These are phyloP conservation scores for Ziziphus jujuba DNA, from an alignment of 306 rosid species.

Conservation along the genomic window DNA sequence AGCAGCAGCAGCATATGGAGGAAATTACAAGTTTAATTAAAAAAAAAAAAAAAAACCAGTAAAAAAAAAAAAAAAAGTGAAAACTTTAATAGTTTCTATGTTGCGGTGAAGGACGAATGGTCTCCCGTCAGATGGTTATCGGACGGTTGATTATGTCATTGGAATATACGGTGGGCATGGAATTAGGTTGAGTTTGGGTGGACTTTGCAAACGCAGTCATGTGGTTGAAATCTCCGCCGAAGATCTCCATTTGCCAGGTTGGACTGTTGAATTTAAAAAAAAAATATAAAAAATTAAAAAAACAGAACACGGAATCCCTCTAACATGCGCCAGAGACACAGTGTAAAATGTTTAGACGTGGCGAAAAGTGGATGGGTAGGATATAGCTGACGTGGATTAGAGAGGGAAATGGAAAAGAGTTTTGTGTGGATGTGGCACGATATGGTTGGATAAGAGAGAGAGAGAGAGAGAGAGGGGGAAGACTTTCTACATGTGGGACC, in stretches of 20 bases:
- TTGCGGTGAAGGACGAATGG: no score
- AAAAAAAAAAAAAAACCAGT: neutral
- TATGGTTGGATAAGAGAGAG: neutral
- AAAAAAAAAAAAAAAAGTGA: neutral
- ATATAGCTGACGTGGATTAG: neutral
- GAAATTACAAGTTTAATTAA: neutral
- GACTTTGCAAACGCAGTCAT: slow-evolving; percentile 39
- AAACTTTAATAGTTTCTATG: no score
- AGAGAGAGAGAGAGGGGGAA: no score
- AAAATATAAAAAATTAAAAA: no score
- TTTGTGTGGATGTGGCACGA: neutral
- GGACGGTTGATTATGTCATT: slow-evolving; percentile 28
- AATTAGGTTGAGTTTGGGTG: neutral
- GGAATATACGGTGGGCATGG: slow-evolving; percentile 22
- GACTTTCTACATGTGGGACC: no score
- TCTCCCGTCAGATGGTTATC: slow-evolving; percentile 39
- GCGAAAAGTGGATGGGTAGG: neutral
- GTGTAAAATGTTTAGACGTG: neutral
- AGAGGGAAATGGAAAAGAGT: neutral
- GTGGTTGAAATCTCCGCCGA: slow-evolving; percentile 27
- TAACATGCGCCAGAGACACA: neutral
- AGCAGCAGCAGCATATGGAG: neutral
- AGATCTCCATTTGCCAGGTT: slow-evolving; percentile 7
- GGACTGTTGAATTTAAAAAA: neutral
- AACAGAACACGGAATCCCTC: no score